phyloP scores from a whole-genome alignment of 2,329 filamentous ascomycete genomes.

The Neobulgaria alba region DNA sequence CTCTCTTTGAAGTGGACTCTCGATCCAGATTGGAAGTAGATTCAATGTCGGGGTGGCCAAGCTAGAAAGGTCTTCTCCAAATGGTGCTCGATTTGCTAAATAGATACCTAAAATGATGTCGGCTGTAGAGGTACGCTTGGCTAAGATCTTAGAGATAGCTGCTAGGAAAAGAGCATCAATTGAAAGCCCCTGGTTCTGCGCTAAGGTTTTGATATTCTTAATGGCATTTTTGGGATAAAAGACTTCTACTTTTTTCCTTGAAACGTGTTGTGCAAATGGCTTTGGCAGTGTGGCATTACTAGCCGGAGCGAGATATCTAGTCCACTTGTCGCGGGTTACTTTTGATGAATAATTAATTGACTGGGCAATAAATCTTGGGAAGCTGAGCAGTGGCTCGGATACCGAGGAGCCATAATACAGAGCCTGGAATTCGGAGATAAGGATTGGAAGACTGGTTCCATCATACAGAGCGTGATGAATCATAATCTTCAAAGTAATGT shows the following conservation, averaged over 20 bases:
- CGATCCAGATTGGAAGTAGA: slow-evolving; percentile 63
- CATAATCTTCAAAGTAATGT: slow-evolving; percentile 35
- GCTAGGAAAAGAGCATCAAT: slow-evolving; percentile 72
- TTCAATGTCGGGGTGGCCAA: slow-evolving; percentile 65
- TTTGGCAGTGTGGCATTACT: slow-evolving; percentile 2
- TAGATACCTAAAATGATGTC: slow-evolving; percentile 69
- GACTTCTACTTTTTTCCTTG: slow-evolving; percentile 18
- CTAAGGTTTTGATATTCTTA: slow-evolving; percentile 32
- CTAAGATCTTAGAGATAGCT: slow-evolving; percentile 45
- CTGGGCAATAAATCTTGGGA: slow-evolving; percentile 31
- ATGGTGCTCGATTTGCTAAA: slow-evolving; percentile 63
- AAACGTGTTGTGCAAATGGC: too few species aligned
- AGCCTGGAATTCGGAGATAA: slow-evolving; percentile 47
- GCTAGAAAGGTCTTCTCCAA: slow-evolving; percentile 38
- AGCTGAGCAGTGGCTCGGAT: slow-evolving; percentile 3
- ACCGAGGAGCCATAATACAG: slow-evolving; percentile 29
- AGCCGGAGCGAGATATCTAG: slow-evolving; percentile 28
- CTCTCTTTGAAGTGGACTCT: slow-evolving; percentile 20
- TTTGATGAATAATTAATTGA: slow-evolving; percentile 30
- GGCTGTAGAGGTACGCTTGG: slow-evolving; percentile 8
- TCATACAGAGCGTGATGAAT: slow-evolving; percentile 90
- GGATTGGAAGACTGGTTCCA: slow-evolving; percentile 62
- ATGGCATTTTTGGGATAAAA: slow-evolving; percentile 44
- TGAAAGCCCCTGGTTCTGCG: slow-evolving; percentile 48
- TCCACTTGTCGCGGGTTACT: slow-evolving; percentile 34